Evolutionary conservation across 2,329 filamentous ascomycete species (phyloP), one percentile per base, ranked within the genome.

Genomic region (Colletotrichum caudatum): DNA sequence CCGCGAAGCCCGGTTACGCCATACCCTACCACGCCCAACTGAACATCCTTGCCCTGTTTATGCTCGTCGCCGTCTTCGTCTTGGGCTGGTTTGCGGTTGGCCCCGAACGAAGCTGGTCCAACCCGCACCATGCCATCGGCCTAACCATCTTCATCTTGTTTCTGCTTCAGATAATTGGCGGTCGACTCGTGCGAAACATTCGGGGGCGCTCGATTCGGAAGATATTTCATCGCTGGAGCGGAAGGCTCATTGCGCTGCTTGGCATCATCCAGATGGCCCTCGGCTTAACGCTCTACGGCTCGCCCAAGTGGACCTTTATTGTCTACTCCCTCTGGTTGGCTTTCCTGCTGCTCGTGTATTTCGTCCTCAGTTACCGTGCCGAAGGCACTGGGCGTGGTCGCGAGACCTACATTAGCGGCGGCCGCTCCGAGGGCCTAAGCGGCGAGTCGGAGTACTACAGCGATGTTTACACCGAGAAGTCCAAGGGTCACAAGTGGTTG

Each of bases 201-300:
- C 81, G 81, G 51, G 82, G 83, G 41, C 85, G 84, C 62, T 87
- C 86, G 23, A 77, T 88, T 18, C 83, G 88, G 26, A 80, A 86
- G 48, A 86, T 93, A 86, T 81, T 98, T 53, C 96, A 99, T 82
- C 93, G 95, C 78, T 98, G 96, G 94, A 83, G 93, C 23, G 96
- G 96, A 23, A 87, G 95, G 69, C 84, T 89, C 0, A 90, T 95
- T 76, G 92, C 93, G 3, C 82, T 98, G 23, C 85, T 99, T 5
- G 96, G 94, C 0, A 91, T 98, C 74, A 88, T 91, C 4, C 96
- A 99, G 79, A 90, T 99, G 14, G 93, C 96, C 0, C 86, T 99
- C 0, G 96, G 96, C 0, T 85, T 99, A 58, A 95, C 95, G 0
- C 86, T 99, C 1, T 99, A 98, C 77, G 96, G 96, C 7, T 97